Base-by-base conservation (phyloP, 495 filamentous ascomycete genomes). In the Bathelium albidoporum region DNA sequence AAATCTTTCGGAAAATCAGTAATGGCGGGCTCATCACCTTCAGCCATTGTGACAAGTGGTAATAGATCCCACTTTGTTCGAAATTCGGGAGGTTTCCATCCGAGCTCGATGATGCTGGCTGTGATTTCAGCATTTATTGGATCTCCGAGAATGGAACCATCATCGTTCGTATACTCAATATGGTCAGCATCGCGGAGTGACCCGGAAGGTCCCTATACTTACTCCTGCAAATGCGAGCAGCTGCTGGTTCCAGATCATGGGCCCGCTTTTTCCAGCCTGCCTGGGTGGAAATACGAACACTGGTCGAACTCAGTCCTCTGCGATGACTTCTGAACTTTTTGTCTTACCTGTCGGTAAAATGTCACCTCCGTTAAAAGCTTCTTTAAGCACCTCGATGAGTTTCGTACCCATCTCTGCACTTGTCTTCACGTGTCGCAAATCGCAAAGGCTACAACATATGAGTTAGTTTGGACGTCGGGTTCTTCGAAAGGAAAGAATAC, bases 221-320 rank as follows among this genome's bases (percentile, higher is more conserved):
- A 62, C 61, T n/a, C 71, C 71, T 10, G 71, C 71, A 62, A 72
- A 73, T 32, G 63, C 59, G 7, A 73, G 65, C 1, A 73, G 24
- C 61, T 73, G 71, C 39, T 71, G 59, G 32, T 70, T 73, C 68
- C 65, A 68, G 39, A 73, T 66, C 68, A 73, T 68, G 3, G 71
- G 70, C 26, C 70, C 71, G 28, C 63, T 64, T 45, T 64, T 31
- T 26, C 62, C 29, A 7, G 62, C 53, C 10, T 43, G 39, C 4
- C 71, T 65, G 11, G 70, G 68, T 58, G 71, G 70, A 64, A 73
- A 73, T 1, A 69, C 64, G 34, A 72, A 72, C 2, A 62, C 70
- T 64, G 12, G 2, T 12, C 12, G n/a, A 31, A 34, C 4, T 60
- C 20, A 60, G 58, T 3, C 24, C 20, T 2, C 7, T 22, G 7